Evolutionary conservation across 495 filamentous ascomycete species (phyloP).

Genomic region (Monascus purpureus): DNA sequence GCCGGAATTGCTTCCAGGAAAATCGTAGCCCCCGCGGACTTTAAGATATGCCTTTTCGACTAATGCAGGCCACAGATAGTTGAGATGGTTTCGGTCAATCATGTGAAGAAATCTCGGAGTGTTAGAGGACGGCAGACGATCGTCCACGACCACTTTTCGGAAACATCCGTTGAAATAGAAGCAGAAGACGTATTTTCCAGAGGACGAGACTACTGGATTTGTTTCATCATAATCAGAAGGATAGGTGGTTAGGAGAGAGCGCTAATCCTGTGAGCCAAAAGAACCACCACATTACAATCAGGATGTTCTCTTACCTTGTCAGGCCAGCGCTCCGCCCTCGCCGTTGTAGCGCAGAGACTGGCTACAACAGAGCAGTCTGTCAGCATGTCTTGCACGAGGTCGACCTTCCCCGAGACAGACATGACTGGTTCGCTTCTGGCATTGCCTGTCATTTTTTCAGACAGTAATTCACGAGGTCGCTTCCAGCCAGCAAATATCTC

Average conservation of each 20-base stretch:
- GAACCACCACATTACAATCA: neutral
- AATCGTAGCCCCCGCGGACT: slow-evolving; percentile 89
- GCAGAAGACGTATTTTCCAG: slow-evolving; percentile 81
- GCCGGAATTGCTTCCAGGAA: slow-evolving; percentile 95
- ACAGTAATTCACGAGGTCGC: slow-evolving; percentile 47
- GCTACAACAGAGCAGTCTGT: slow-evolving; percentile 96
- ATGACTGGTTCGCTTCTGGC: slow-evolving; percentile 34
- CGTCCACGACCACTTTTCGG: slow-evolving; percentile 78
- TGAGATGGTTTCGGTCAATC: slow-evolving; percentile 68
- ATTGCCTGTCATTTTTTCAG: slow-evolving; percentile 3
- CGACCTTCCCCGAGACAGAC: slow-evolving; percentile 38
- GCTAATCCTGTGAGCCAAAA: slow-evolving; percentile 29
- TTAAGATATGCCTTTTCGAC: slow-evolving; percentile 98
- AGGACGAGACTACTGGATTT: slow-evolving; percentile 47
- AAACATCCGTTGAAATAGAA: slow-evolving; percentile 93
- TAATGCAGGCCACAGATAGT: slow-evolving; percentile 78
- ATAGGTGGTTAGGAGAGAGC: slow-evolving; percentile 55
- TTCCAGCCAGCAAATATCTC: slow-evolving; percentile 70
- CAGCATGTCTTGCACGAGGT: slow-evolving; percentile 85
- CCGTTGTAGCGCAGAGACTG: slow-evolving; percentile 71
- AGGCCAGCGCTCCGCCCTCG: slow-evolving; percentile 48
- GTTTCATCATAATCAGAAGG: slow-evolving; percentile 48
- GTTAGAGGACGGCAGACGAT: slow-evolving; percentile 72
- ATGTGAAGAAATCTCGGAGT: slow-evolving; percentile 64
- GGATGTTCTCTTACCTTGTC: slow-evolving; percentile 31